A percentile compares a stretch with the other conserved stretches of the same genome.
These are phyloP conservation scores for Boechera stricta DNA, from an alignment of 345 rosid genomes.

Conservation along the genomic window DNA sequence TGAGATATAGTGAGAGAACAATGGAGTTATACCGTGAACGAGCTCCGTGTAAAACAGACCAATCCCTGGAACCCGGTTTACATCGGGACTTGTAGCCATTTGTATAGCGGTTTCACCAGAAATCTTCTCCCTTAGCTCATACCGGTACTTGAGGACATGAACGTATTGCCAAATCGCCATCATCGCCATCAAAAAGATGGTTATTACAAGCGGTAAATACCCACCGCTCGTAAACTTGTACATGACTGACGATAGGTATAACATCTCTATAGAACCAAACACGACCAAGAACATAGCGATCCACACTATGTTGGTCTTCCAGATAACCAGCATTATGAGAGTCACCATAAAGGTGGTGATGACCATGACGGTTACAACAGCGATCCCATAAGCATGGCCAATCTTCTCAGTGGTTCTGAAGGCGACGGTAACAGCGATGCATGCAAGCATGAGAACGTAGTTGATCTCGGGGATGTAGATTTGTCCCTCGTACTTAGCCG, in stretches of 20 bases:
- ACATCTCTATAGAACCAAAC: conserved; percentile 50
- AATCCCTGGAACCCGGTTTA: conserved; percentile 66
- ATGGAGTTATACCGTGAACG: conserved; percentile 79
- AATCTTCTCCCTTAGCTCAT: conserved; percentile 65
- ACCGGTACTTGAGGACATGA: conserved; percentile 53
- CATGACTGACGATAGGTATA: conserved; percentile 58
- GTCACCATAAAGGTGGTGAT: conserved; percentile 64
- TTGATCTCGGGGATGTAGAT: conserved; percentile 87
- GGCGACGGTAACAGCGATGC: conserved; percentile 57
- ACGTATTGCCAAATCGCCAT: conserved; percentile 80
- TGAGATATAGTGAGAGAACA: conserved; percentile 65
- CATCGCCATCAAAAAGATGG: conserved; percentile 50
- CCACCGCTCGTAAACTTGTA: conserved; percentile 74
- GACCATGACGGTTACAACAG: conserved; percentile 70
- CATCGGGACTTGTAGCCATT: conserved; percentile 45
- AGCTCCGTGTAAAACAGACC: conserved; percentile 77
- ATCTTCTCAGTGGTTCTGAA: conserved; percentile 66
- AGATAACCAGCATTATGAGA: conserved; percentile 71
- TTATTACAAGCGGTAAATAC: conserved; percentile 57
- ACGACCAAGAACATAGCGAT: conserved; percentile 49
- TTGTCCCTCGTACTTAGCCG: conserved; percentile 78
- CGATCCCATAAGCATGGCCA: conserved; percentile 83
- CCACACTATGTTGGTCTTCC: conserved; percentile 62
- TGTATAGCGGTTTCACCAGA: conserved; percentile 53
- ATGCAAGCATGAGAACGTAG: conserved; percentile 72